Base-by-base conservation (phyloP, 2,329 filamentous ascomycete species). In the Chrysosporium queenslandicum region DNA sequence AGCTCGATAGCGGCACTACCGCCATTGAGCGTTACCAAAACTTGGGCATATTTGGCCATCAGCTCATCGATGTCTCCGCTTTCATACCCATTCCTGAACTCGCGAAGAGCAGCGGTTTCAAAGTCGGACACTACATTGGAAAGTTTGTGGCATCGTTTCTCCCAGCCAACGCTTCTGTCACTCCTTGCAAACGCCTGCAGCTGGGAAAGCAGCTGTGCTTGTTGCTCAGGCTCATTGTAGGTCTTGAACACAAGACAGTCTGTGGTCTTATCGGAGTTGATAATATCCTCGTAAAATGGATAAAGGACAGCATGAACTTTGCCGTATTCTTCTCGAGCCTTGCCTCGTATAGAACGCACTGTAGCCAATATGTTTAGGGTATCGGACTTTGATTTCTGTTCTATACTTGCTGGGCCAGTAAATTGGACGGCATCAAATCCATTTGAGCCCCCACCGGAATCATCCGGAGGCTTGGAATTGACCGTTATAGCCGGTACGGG, bases 11-110 rank as follows among this genome's bases (percentile, higher is more conserved):
- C 87, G 12, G 85, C 83, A 37, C 77, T 76, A 14, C 88, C 89
- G 23, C 87, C 88, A 65, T 94, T 94, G 41, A 98, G 74, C 1
- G 79, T 78, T 53, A 86, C 82, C 53, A 98, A 72, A 14, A 98
- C 89, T 60, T 88, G 82, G 1, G 90, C 90, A 68, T 95, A 97
- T 63, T 86, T 81, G 59, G 79, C 82, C 91, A 97, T 96, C 50
- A 83, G 78, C 1, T 87, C 89, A 58, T 94, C 86, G 50, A 94
- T 82, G 66, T 98, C 91, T 71, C 85, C 86, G 40, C 82, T 83
- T 65, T 92, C 87, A 59, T 94, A 94, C 3, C 88, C 92, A 63
- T 92, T 86, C 68, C 94, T 86, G 60, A 98, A 98, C 66, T 98
- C 92, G 46, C 86, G 80, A 48, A 96, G 71, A 2, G 94, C 90